Evolutionary conservation across 805 yeast genomes (phyloP).

Genomic region (Myxozyma sirexii): DNA sequence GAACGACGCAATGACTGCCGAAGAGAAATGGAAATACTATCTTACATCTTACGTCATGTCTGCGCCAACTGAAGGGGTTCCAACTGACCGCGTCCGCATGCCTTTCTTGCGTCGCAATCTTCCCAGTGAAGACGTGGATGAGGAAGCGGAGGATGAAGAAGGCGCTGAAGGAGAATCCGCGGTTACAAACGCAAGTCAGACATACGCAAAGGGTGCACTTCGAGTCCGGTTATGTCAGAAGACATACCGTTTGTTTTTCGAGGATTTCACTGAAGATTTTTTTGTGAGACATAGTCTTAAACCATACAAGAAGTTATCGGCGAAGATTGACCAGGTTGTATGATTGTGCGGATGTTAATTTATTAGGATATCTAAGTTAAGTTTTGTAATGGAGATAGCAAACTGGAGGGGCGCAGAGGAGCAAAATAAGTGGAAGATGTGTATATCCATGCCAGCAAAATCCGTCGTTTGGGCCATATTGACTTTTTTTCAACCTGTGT

Average conservation of each 20-base stretch:
- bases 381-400: not conserved
- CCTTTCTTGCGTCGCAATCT: constrained; percentile 68
- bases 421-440: not conserved
- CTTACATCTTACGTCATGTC: constrained; percentile 90
- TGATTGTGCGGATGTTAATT: not conserved
- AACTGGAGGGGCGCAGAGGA: constrained; percentile 8
- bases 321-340: constrained; percentile 22
- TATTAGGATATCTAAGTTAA: not conserved
- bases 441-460: not conserved
- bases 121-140: constrained; percentile 37
- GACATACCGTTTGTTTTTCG: constrained; percentile 79
- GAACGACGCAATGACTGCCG: constrained; percentile 66
- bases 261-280: constrained; percentile 75
- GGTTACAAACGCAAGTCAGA: constrained; percentile 3
- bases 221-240: constrained; percentile 77
- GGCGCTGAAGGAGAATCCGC: not conserved
- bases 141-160: constrained; percentile 24
- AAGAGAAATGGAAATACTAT: constrained; percentile 90
- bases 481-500: not conserved
- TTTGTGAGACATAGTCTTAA: constrained; percentile 54
- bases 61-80: constrained; percentile 95
- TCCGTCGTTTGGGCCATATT: not conserved
- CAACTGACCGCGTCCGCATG: constrained; percentile 69
- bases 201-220: constrained; percentile 54
- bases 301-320: constrained; percentile 20